A percentile compares a stretch with the other conserved stretches of the same genome.
Evolutionary conservation across 148 eudicot species (phyloP).

Genomic region (Selenicereus undatus): DNA sequence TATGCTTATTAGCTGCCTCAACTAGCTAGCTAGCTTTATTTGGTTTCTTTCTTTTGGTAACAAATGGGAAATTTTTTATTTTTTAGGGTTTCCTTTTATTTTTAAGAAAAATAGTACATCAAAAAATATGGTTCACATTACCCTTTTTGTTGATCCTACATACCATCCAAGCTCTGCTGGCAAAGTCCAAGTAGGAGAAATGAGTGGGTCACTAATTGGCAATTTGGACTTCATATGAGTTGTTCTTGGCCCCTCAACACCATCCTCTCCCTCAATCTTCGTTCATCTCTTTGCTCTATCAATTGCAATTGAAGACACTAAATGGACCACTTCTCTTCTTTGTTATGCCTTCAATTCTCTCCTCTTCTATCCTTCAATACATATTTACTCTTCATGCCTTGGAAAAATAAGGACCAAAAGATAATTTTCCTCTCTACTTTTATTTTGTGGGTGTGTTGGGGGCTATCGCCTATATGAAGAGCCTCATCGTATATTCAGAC

Average conservation of each 20-base stretch:
- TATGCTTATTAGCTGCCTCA: slow-evolving; percentile 9
- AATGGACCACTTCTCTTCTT: slow-evolving; percentile 12
- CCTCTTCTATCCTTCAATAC: background rate
- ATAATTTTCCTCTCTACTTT: too few relatives aligned
- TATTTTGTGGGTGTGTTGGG: background rate
- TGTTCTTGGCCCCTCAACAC: slow-evolving; percentile 22
- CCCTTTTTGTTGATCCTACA: slow-evolving; percentile 7
- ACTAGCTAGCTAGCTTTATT: slow-evolving; percentile 2
- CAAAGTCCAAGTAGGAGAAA: slow-evolving; percentile 16
- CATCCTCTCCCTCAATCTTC: background rate
- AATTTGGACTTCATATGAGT: slow-evolving; percentile 29
- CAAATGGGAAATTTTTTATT: background rate
- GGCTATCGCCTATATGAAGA: background rate
- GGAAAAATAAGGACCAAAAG: background rate
- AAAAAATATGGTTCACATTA: slow-evolving; percentile 7
- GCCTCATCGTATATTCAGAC: background rate
- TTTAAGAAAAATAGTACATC: background rate
- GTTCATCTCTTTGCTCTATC: slow-evolving; percentile 13
- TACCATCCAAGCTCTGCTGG: slow-evolving; percentile 22
- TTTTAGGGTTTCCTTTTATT: too few relatives aligned
- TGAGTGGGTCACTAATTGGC: slow-evolving; percentile 27
- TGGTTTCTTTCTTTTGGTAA: slow-evolving; percentile 1
- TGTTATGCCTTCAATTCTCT: slow-evolving; percentile 3
- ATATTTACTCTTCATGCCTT: background rate
- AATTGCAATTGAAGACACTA: slow-evolving; percentile 17